Conservation (phyloP, 1,284 basidiomycete species). For the Ustilago trichophora region DNA sequence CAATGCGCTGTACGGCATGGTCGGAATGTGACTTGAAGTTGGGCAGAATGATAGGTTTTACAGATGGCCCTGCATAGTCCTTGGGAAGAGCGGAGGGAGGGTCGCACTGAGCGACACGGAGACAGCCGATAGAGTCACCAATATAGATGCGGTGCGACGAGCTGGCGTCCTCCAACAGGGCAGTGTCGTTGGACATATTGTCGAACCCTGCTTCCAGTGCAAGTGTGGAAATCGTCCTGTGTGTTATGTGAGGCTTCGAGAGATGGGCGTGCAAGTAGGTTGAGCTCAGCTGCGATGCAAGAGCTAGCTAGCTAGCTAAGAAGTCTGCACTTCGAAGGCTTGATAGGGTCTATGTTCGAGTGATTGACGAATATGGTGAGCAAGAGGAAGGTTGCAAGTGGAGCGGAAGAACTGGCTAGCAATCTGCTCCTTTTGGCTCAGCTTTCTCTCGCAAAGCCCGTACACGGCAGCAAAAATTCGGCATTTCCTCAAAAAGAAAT, state of each 20-base stretch:
- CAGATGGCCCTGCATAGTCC: slow-evolving; percentile 25
- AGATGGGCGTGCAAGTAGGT: no score
- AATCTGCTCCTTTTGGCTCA: no score
- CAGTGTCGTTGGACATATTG: slow-evolving; percentile 21
- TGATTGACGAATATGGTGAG: no score
- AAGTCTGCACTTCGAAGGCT: no score
- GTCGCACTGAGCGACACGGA: slow-evolving; percentile 38
- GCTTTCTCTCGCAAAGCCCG: no score
- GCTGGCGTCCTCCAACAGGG: slow-evolving; percentile 23
- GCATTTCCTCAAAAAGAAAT: not conserved
- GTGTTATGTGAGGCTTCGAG: not conserved
- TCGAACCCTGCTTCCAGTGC: no score
- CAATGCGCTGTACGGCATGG: slow-evolving; percentile 44
- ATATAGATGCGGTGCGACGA: slow-evolving; percentile 46
- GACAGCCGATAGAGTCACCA: slow-evolving; percentile 46
- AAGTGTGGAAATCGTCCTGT: not conserved
- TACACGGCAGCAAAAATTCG: no score
- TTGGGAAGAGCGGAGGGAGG: slow-evolving; percentile 19
- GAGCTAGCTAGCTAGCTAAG: no score
- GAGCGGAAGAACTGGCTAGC: no score
- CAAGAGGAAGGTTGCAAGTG: no score
- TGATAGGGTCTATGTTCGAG: no score
- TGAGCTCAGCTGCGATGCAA: no score
- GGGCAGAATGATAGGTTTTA: slow-evolving; percentile 35
- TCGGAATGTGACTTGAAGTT: slow-evolving; percentile 43